phyloP scores from a whole-genome alignment of 2,329 filamentous ascomycete species.

The Colletotrichum sp. region DNA sequence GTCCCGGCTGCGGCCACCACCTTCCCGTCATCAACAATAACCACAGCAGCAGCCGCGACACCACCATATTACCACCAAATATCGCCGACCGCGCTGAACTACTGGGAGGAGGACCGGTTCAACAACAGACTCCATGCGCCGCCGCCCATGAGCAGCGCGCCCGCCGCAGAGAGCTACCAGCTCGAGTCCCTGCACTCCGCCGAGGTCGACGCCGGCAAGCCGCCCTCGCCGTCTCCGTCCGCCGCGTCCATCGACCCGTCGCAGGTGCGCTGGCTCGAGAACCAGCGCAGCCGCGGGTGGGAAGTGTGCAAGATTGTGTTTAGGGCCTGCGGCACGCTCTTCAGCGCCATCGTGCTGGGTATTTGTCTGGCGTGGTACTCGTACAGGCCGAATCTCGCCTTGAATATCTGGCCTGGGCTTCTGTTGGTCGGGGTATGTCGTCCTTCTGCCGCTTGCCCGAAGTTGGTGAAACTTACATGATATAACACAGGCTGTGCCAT shows the following conservation, averaged over 20 bases:
- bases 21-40: neutral
- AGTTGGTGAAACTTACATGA: too few relatives aligned
- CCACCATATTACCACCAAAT: neutral
- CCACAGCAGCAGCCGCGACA: neutral
- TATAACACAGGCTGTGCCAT: too few relatives aligned
- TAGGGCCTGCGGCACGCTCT: conserved; percentile 19
- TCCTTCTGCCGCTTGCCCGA: neutral
- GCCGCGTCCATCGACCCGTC: conserved; percentile 18
- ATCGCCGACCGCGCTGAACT: neutral
- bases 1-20: neutral
- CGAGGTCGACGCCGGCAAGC: conserved; percentile 25
- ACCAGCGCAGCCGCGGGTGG: conserved; percentile 22
- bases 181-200: conserved; percentile 12
- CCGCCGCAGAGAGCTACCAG: conserved; percentile 12
- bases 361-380: neutral
- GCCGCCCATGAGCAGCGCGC: conserved; percentile 6
- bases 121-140: neutral
- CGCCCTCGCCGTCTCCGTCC: neutral
- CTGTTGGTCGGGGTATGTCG: neutral
- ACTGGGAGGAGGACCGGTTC: neutral
- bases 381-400: neutral
- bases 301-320: conserved; percentile 27
- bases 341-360: conserved; percentile 19
- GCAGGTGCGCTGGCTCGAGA: conserved; percentile 11
- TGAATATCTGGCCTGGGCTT: neutral